A percentile compares a stretch with the other conserved stretches of the same genome.
Evolutionary conservation across 208 protist species (phyloP).

Genomic region (Wallacemonas sp.): DNA sequence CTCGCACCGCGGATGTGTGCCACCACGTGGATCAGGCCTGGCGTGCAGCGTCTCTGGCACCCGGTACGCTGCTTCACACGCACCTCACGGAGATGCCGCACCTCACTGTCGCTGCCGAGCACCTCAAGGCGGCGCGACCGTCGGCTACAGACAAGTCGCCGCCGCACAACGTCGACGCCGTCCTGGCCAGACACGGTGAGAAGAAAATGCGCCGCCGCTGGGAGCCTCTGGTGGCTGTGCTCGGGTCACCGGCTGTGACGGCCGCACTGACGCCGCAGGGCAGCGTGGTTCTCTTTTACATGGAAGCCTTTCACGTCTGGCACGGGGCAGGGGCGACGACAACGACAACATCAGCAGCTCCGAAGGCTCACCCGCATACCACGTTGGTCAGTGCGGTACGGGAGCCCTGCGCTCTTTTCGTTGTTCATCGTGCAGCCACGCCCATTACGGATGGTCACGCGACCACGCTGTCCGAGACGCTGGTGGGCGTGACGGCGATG

Average conservation of each 20-base stretch:
- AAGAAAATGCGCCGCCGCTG: neutral
- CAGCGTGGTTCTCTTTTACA: neutral
- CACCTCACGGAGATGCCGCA: neutral
- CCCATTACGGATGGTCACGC: neutral
- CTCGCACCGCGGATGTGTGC: too few species aligned
- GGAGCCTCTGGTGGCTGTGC: neutral
- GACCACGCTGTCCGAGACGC: neutral
- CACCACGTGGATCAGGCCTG: too few species aligned
- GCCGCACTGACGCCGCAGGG: neutral
- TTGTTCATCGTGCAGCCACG: neutral
- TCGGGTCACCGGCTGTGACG: constrained; percentile 1
- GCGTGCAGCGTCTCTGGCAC: too few species aligned
- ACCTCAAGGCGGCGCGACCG: neutral
- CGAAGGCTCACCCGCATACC: neutral
- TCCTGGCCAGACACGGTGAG: neutral
- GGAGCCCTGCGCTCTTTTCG: constrained; percentile 6
- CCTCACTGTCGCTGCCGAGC: neutral
- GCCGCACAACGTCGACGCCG: neutral
- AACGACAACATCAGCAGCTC: neutral
- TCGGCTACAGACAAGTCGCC: neutral
- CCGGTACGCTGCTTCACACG: too few species aligned
- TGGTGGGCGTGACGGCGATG: neutral
- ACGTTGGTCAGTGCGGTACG: neutral
- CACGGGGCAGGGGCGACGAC: neutral
- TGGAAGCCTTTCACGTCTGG: neutral